Percentiles rank a stretch among this genome's conserved stretches.
phyloP scores from a whole-genome alignment of 768 basidiomycete genomes.

The Podaxis carcinomalis region DNA sequence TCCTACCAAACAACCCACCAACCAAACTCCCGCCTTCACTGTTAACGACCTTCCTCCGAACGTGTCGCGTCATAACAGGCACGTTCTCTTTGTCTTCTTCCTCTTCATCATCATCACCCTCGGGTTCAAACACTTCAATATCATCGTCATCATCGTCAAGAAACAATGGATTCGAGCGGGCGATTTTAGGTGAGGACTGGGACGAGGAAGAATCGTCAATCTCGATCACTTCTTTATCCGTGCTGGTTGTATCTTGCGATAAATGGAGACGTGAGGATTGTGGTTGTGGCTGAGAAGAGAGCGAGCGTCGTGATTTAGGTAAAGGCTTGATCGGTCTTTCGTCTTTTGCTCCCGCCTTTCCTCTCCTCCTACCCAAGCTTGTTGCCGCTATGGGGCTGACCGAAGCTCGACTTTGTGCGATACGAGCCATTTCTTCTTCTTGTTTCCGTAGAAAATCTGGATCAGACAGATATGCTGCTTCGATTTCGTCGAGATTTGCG shows the following conservation, averaged over 20 bases:
- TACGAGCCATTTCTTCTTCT: neutral
- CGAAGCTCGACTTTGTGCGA: neutral
- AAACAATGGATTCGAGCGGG: constrained; percentile 12
- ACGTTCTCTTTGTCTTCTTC: constrained; percentile 63
- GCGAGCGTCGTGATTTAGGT: neutral
- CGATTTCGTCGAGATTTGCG: constrained; percentile 25
- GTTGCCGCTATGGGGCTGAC: neutral
- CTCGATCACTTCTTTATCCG: neutral
- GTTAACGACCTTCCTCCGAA: constrained; percentile 32
- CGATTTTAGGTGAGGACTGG: constrained; percentile 10
- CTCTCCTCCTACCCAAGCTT: neutral
- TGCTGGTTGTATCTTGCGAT: neutral
- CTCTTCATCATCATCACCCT: constrained; percentile 24
- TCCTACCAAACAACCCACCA: neutral
- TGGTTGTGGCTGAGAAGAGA: neutral
- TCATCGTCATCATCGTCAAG: constrained; percentile 35
- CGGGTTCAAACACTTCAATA: neutral
- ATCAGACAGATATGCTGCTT: constrained; percentile 11
- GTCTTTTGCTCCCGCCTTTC: neutral
- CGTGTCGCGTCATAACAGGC: constrained; percentile 45
- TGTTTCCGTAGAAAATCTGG: neutral
- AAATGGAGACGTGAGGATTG: neutral
- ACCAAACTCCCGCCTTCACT: neutral
- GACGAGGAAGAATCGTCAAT: neutral
- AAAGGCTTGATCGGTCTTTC: constrained; percentile 1